Base-by-base conservation (phyloP, 2,329 filamentous ascomycete genomes). In the Alternaria triticimaculans region DNA sequence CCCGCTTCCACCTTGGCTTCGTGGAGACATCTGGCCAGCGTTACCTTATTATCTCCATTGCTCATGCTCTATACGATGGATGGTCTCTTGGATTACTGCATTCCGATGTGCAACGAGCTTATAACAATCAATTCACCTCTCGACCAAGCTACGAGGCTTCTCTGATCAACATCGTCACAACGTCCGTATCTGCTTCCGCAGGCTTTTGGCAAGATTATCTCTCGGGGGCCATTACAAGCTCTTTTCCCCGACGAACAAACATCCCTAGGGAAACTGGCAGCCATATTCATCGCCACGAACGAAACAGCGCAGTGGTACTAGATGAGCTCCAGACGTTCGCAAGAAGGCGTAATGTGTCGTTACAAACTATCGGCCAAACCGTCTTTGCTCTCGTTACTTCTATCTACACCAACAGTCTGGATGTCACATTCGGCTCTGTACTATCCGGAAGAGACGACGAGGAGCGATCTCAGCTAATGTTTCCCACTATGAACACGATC, bases 401-500 rank as follows among this genome's bases (percentile, higher is more conserved):
- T 1, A 85, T 87, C 0, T 84, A 88, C 50, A 84, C 87, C 1
- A 80, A 84, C 4, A 87, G 86, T 1, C 85, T 96, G 0, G 94
- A 97, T 68, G 87, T 97, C 5, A 86, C 89, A 0, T 97, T 96
- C 74, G 95, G 95, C 1, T 87, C 92, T 0, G 90, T 97, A 1
- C 83, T 97, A 12, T 94, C 93, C 0, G 94, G 95, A 15, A 87
- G 95, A n/a, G 92, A 96, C 60, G 89, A 88, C 10, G 89, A 92
- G 49, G 86, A 87, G 15, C 87, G 88, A 0, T 87, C 91, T 46
- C 79, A 87, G 25, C 80, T 95, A 12, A 84, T 94, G 74, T 97
- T 97, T 72, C 95, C 94, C 0, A 93, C 92, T 0, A 97, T 97
- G 92, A 97, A 97, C 74, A 97, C 94, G 0, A 89, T 97, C 0